Percentiles rank a stretch among this genome's conserved stretches.
Conservation (phyloP, 1,139 yeast genomes). For the Lodderomyces parapsilosis region DNA sequence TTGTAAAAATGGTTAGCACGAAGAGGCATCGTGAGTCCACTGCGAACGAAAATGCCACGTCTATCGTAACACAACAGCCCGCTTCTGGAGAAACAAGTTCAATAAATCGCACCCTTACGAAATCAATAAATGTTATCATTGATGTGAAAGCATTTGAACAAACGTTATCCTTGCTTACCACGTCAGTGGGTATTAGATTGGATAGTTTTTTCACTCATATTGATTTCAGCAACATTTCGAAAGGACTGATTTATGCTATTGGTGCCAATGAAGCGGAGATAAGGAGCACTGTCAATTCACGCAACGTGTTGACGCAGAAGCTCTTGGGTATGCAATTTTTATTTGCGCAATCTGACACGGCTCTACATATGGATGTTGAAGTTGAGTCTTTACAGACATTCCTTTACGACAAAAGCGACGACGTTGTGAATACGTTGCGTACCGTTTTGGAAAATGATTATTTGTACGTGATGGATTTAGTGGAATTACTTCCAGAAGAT, state of each 20-base stretch:
- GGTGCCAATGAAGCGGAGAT: background rate
- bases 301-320: background rate
- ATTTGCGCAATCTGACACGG: background rate
- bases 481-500: background rate
- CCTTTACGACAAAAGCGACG: background rate
- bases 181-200: background rate
- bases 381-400: background rate
- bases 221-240: background rate
- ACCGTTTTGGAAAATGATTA: slow-evolving; percentile 19
- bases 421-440: background rate
- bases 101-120: background rate
- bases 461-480: slow-evolving; percentile 11
- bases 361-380: background rate
- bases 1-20: background rate
- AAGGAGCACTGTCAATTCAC: background rate
- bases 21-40: background rate
- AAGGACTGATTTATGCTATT: background rate
- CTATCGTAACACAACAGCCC: too few relatives aligned
- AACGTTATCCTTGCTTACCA: background rate
- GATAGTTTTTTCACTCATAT: background rate
- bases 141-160: background rate
- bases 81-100: too few relatives aligned
- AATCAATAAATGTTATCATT: background rate
- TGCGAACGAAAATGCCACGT: background rate
- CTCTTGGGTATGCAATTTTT: background rate